Evolutionary conservation across 2,329 filamentous ascomycete species (phyloP), one percentile per base, ranked within the genome.

Genomic region (Phaeosphaeriaceae sp.): DNA sequence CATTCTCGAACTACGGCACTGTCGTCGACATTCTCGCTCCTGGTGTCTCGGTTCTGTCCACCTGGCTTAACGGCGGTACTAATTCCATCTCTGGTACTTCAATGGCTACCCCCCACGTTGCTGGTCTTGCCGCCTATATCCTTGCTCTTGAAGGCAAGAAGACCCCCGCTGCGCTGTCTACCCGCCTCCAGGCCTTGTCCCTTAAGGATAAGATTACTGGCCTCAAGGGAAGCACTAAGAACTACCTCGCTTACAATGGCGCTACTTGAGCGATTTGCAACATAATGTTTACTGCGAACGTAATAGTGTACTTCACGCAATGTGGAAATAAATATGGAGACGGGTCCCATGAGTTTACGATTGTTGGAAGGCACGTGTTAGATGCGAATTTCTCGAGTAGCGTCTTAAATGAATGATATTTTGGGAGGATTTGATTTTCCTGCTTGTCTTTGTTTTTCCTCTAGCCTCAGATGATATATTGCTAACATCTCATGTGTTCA

Each of bases 81-180:
- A 77, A 76, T 58, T 76, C 72, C 50, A 81, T 86, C 63, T 82
- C 79, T 16, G 86, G 85, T 42, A 88, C 86, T 17, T 84, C 80
- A 45, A 87, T 87, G 85, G 87, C 87, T 42, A 81, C 82, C 30
- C 87, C 87, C 13, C 87, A 90, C 68, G 79, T 90, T 51, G 81
- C 84, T 42, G 87, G 87, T 56, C 79, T 90, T n/a, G 85, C 81
- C 32, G 87, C 86, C 40, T 90, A 89, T 74, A 76, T 90, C 40
- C 84, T 89, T 76, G 68, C 66, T 15, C 71, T 82, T 30, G 76
- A 81, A 56, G 73, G 73, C 34, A 67, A 75, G 50, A 68, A 51
- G 40, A 74, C 72, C n/a, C 79, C 82, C 0, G 67, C 75, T 43
- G 79, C 74, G 9, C 77, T 86, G 17, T 78, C 76, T 61, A 21